Base-by-base conservation (phyloP, 2,329 filamentous ascomycete species). In the Furcasterigmium furcatum region DNA sequence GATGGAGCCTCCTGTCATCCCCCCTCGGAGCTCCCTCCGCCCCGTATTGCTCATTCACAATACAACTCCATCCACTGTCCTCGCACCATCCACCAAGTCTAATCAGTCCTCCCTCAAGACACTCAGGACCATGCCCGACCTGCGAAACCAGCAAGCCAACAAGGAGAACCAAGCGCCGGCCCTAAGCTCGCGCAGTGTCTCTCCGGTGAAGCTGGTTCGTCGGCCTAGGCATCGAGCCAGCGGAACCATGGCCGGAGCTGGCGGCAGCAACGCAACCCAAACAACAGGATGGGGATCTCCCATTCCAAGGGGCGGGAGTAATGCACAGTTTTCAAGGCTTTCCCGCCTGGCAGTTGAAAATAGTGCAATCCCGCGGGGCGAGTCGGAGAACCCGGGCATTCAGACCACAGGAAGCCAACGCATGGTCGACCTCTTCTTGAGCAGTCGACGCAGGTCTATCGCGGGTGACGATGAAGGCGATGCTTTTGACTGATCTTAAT, bases 371-470 rank as follows among this genome's bases (percentile, higher is more conserved):
- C 24, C 24, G 12, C 12, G 24, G 12, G 7, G 24, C 24, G 24
- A 27, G 7, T 27, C 24, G 7, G 7, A 27, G 24, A 27, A 27
- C 24, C 24, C 24, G 24, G 24, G n/a, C n/a, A n/a, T n/a, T n/a
- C n/a, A n/a, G n/a, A n/a, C n/a, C n/a, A n/a, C 21, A 41, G 72
- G 72, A 3, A 75, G 74, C 52, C 71, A 71, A 57, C 64, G 65
- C 35, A 79, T 80, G 72, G 76, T 80, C 8, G 76, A 80, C 43
- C 47, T 73, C 41, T 80, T 80, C 54, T 60, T 80, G 22, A 77
- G 65, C 48, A 76, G 69, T 39, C 66, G 76, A 16, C 66, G 71
- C 14, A 71, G 59, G 49, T 64, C 67, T 12, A 67, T 71, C 30
- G 57, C 62, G 20, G 68, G 67, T 12, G 66, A 62, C 41, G 63